Evolutionary conservation across 73 alveolate genomes (phyloP), one percentile per base, ranked within the genome.

Genomic region (Effrenium voratum): DNA sequence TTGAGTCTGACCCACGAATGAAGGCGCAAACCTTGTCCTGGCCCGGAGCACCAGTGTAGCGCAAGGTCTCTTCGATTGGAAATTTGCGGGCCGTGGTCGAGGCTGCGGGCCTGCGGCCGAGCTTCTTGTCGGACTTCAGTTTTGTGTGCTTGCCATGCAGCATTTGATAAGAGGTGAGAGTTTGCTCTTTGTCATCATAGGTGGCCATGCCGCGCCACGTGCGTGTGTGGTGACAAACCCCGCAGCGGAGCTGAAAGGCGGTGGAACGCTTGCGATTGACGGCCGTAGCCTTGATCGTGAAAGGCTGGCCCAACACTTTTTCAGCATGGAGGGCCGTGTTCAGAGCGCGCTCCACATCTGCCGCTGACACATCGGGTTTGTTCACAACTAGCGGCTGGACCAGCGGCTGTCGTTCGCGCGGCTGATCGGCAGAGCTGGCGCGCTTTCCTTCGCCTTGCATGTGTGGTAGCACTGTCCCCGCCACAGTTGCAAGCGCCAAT

Each of bases 201-300:
- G 28, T 75, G 41, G 92, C 92, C 19, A 16, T 47, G 36, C 92
- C 92, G 0, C 75, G 43, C 92, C 75, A 81, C 0, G 49, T 30
- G 92, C 91, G 44, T 28, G 91, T 45, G 30, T 79, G 91, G 44
- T 81, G 47, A 75, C 92, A 81, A 34, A 8, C 2, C 13, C 4
- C 68, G 75, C 92, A 81, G 38, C 68, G 92, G 46, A 81, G 59
- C 34, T 47, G 73, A 34, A 81, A 81, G 50, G 73, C 47, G 1
- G 24, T 24, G 34, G 36, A 46, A 28, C 28, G 24, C 50, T 81
- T 81, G 73, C 92, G 55, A 34, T 5, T 30, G 13, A 50, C 68
- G 1, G 44, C 73, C 5, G 75, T 47, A 50, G 83, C 83, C 8
- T 38, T 30, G 47, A 72, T 10, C 3, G 45, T 72, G 83, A 72